phyloP scores from a whole-genome alignment of 2,329 filamentous ascomycete genomes.

The Alternaria longipes region DNA sequence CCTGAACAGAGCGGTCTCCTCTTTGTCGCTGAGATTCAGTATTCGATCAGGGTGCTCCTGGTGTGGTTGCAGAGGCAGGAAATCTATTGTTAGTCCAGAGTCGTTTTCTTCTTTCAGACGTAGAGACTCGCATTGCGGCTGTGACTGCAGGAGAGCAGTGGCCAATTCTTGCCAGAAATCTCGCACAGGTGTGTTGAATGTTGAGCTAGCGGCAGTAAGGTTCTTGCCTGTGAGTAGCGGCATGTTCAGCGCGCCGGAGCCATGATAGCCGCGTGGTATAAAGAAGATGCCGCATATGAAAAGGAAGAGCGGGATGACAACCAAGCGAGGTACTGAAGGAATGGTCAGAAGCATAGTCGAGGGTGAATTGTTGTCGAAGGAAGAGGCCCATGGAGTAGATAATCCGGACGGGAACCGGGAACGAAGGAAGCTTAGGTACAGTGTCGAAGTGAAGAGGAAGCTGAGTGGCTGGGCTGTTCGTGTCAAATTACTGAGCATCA shows the following conservation, averaged over 20 bases:
- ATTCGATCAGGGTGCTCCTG: constrained; percentile 22
- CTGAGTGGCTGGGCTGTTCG: background rate
- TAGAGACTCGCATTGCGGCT: constrained; percentile 26
- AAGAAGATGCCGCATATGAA: constrained; percentile 22
- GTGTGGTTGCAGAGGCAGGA: constrained; percentile 20
- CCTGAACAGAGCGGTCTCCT: constrained; percentile 29
- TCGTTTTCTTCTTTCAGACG: constrained; percentile 18
- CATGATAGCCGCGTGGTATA: constrained; percentile 16
- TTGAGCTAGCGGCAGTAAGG: constrained; percentile 24
- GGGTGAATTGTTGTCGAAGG: constrained; percentile 3
- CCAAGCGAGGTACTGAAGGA: constrained; percentile 22
- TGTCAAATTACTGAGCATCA: background rate
- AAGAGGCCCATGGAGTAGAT: constrained; percentile 8
- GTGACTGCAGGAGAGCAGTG: constrained; percentile 20
- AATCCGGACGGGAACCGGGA: background rate
- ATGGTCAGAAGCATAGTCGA: constrained; percentile 25
- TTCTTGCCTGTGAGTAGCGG: constrained; percentile 13
- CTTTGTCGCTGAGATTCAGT: constrained; percentile 27
- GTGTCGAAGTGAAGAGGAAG: background rate
- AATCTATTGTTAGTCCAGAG: constrained; percentile 13
- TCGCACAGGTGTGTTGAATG: constrained; percentile 20
- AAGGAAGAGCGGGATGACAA: constrained; percentile 22
- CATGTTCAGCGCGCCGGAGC: constrained; percentile 3
- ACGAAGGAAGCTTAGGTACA: background rate
- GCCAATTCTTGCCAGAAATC: constrained; percentile 29